Evolutionary conservation across 2,329 filamentous ascomycete genomes (phyloP), one percentile per base, ranked within the genome.

Genomic region (Chaetomiaceae sp.): DNA sequence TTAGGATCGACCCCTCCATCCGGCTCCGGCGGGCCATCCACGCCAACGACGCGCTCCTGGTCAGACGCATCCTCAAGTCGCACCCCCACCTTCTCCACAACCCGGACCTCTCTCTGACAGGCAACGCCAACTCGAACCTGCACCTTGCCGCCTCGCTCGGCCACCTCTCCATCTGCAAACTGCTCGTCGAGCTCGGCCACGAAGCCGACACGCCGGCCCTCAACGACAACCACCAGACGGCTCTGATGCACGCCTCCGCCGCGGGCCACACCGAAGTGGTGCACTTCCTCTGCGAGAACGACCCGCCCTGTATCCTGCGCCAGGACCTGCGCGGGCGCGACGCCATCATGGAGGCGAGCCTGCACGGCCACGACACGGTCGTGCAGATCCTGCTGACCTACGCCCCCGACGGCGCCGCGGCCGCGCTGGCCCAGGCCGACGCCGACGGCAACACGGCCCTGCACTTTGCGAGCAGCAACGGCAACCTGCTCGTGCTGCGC

Each of bases 401-500:
- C 59, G 76, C 73, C 1, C 79, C 81, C 7, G 69, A 70, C n/a
- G 79, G 79, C 13, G 71, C 78, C 0, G 66, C 67, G 19, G 70
- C 71, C 0, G 77, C 79, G 3, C 75, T 87, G 6, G 73, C 73
- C 40, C 72, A 76, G 25, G 73, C 75, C 4, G 89, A 95, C 62
- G 62, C 75, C 1, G 79, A 86, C 51, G 89, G 89, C n/a, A 93
- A 95, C 65, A 95, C 89, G 2, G 87, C 89, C 0, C 73, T 95
- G 38, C 89, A 95, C 69, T 90, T 93, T 70, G 90, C 90, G 12
- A 89, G 83, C 62, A 86, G 86, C 40, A 87, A 87, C 61, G 89
- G 89, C 1, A 86, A 92, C 59, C 68, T 95, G 40, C 81, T 90
- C 48, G 86, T 88, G 0, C 70, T 95, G 48, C 76, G 89, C 38